Evolutionary conservation across 2,329 filamentous ascomycete genomes (phyloP), one percentile per base, ranked within the genome.

Genomic region (Rutstroemia sp.): DNA sequence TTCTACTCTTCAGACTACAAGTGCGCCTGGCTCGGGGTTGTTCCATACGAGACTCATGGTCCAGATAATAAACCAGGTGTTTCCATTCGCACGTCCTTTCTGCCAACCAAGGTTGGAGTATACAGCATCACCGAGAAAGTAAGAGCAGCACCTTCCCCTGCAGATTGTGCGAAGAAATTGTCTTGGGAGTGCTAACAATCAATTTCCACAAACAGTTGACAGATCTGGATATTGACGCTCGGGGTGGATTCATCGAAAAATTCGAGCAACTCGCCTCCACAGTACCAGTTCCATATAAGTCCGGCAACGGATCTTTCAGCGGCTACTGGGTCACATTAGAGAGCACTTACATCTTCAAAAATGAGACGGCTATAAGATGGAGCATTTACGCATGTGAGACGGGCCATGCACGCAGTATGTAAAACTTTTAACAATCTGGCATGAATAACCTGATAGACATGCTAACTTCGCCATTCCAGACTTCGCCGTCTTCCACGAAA

Each of bases 401-500:
- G 7, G 51, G 42, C 37, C 30, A 54, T 5, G 30, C 51, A 12
- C 21, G 51, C 14, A 54, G 42, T 54, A 54, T 37, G 21, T 16
- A 41, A 7, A 6, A 27, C 25, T 27, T 5, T 27, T 27, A 27
- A 8, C 25, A 27, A 27, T 27, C 6, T 1, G 1, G 25, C 25
- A 27, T 27, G 25, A 27, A 8, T 27, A 27, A 27, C 25, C 25
- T 27, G 6, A 27, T 8, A 1, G 4, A 27, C 25, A 27, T 7
- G 2, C 14, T 42, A 14, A n/a, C 9, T 10, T 19, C 4, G 25
- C 25, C 7, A 9, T 25, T 19, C 7, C 30, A 54, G 51, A 54
- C 37, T 54, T 54, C 16, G 51, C 51, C 2, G 30, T 48, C n/a
- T 54, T 54, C 16, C 51, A 54, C 25, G 42, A 54, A 12, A 48